phyloP scores from a whole-genome alignment of 441 rosid species.

The Euphorbia celastroides region DNA sequence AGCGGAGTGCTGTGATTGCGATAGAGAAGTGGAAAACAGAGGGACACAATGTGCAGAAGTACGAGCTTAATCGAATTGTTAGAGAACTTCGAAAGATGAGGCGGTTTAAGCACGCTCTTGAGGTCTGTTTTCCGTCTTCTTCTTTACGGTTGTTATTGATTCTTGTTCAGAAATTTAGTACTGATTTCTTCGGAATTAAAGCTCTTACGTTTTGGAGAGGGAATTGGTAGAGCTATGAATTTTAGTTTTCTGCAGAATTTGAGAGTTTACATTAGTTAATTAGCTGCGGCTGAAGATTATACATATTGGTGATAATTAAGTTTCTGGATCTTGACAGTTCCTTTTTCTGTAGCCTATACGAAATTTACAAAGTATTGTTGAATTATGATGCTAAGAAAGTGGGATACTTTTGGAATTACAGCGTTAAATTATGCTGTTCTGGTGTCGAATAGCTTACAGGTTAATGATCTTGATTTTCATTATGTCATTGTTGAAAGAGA shows the following conservation, averaged over 20 bases:
- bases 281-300: not conserved
- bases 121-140: constrained; percentile 31
- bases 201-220: not conserved
- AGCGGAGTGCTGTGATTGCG: constrained; percentile 73
- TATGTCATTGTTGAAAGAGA: not conserved
- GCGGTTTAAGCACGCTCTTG: constrained; percentile 89
- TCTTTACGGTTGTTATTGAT: not conserved
- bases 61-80: constrained; percentile 79
- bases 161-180: not conserved
- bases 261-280: not conserved
- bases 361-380: not conserved
- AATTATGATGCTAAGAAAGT: not conserved
- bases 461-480: not conserved
- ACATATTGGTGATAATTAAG: not conserved
- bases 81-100: constrained; percentile 83
- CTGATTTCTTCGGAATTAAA: not conserved
- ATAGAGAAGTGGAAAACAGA: constrained; percentile 76
- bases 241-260: not conserved
- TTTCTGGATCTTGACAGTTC: not conserved
- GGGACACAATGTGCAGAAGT: constrained; percentile 62
- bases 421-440: not conserved
- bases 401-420: not conserved
- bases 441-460: not conserved
- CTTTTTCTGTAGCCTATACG: not conserved
- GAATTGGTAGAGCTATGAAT: not conserved